Evolutionary conservation across 495 filamentous ascomycete genomes (phyloP).

Genomic region (Aspergillus campestris): DNA sequence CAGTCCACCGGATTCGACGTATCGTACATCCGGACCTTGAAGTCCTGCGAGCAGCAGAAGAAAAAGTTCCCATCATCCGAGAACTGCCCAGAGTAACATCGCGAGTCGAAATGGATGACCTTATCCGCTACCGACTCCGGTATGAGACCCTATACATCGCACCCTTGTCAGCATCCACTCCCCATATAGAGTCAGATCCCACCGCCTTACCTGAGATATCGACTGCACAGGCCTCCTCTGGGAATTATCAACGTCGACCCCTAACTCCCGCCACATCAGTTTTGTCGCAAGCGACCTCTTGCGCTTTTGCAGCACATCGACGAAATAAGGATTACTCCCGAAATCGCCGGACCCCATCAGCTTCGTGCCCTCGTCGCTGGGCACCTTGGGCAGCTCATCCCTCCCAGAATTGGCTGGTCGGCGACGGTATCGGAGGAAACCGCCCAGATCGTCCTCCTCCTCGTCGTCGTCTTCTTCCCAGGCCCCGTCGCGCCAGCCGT

Average conservation of each 20-base stretch:
- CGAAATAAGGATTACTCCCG: slow-evolving; percentile 50
- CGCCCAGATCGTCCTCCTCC: slow-evolving; percentile 19
- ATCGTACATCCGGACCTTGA: slow-evolving; percentile 92
- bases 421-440: slow-evolving; percentile 15
- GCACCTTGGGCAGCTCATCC: slow-evolving; percentile 61
- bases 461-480: slow-evolving; percentile 16
- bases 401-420: slow-evolving; percentile 19
- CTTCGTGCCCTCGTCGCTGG: slow-evolving; percentile 62
- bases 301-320: slow-evolving; percentile 41
- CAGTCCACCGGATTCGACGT: slow-evolving; percentile 93
- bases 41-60: slow-evolving; percentile 90
- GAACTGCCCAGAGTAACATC: slow-evolving; percentile 93
- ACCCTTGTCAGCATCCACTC: slow-evolving; percentile 4
- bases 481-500: slow-evolving; percentile 17
- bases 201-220: slow-evolving; percentile 52
- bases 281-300: slow-evolving; percentile 56
- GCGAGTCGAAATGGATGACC: slow-evolving; percentile 75
- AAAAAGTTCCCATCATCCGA: slow-evolving; percentile 97
- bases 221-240: slow-evolving; percentile 49
- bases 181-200: not conserved
- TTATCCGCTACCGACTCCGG: slow-evolving; percentile 74
- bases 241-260: slow-evolving; percentile 43
- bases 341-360: slow-evolving; percentile 77
- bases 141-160: slow-evolving; percentile 39
- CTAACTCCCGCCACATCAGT: slow-evolving; percentile 74